These are phyloP conservation scores for Phanerodontia chrysosporium DNA, from an alignment of 768 basidiomycete species.

Conservation along the genomic window DNA sequence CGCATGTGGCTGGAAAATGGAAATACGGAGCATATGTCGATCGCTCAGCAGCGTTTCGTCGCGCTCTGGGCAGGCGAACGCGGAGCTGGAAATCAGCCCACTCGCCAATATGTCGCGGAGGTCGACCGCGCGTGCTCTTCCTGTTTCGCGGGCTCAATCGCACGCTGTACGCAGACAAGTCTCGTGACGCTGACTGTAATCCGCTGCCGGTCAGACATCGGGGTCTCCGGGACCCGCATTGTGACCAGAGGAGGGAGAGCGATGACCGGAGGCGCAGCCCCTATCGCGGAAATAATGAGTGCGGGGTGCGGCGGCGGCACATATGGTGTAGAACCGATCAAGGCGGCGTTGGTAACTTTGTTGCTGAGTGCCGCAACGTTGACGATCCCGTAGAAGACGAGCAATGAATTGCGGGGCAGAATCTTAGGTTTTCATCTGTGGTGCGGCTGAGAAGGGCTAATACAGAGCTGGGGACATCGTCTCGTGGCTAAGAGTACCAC, in stretches of 20 bases:
- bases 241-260: too few species aligned
- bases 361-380: background rate
- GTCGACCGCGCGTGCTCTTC: background rate
- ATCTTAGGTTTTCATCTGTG: background rate
- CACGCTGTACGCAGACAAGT: background rate
- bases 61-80: background rate
- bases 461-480: too few species aligned
- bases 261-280: background rate
- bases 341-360: too few species aligned
- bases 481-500: too few species aligned
- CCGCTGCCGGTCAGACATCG: background rate
- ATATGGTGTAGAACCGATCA: background rate
- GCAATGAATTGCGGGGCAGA: background rate
- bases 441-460: background rate
- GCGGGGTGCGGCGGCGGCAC: background rate
- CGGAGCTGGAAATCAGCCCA: background rate
- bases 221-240: too few species aligned
- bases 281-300: background rate
- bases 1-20: background rate
- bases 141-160: background rate
- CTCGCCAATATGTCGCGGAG: background rate
- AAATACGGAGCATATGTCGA: background rate
- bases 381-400: background rate
- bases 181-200: background rate
- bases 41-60: background rate